A percentile compares a stretch with the other conserved stretches of the same genome.
Evolutionary conservation across 1,284 basidiomycete species (phyloP).

Genomic region (Coniferiporia sulphurascens): DNA sequence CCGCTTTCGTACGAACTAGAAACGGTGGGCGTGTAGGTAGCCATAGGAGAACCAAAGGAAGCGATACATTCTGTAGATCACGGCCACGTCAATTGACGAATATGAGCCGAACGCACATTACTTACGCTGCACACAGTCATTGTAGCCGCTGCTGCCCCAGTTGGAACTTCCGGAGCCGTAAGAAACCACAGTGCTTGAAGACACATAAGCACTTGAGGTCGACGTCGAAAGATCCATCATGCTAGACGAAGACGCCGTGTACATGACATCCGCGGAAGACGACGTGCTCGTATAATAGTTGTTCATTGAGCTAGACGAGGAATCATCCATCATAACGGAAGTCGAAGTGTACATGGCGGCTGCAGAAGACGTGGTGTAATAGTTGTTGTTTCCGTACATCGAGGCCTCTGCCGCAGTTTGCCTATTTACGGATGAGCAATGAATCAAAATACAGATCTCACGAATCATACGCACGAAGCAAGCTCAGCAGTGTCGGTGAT

Average conservation of each 20-base stretch:
- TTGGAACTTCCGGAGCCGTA: constrained; percentile 65
- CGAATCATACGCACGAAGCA: constrained; percentile 15
- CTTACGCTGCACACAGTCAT: constrained; percentile 68
- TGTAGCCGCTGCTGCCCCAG: constrained; percentile 56
- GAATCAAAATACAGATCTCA: neutral
- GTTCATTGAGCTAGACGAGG: too few species aligned
- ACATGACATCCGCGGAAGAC: too few species aligned
- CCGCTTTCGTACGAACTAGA: constrained; percentile 29
- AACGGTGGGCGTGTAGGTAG: constrained; percentile 38
- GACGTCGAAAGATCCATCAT: constrained; percentile 23
- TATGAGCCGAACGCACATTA: constrained; percentile 18
- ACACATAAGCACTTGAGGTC: constrained; percentile 15
- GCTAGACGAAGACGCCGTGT: constrained; percentile 6
- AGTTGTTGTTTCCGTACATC: neutral
- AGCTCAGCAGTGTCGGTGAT: constrained; percentile 21
- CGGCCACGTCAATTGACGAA: constrained; percentile 4
- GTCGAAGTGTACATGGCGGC: constrained; percentile 3
- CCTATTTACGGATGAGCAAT: neutral
- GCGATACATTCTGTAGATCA: constrained; percentile 55
- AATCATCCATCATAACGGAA: constrained; percentile 14
- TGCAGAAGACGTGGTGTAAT: neutral
- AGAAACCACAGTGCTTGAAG: constrained; percentile 28
- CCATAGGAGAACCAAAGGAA: constrained; percentile 42
- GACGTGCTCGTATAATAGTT: too few species aligned
- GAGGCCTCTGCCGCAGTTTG: neutral